Base-by-base conservation (phyloP, 2,329 filamentous ascomycete species). In the Dactylonectria macrodidyma region DNA sequence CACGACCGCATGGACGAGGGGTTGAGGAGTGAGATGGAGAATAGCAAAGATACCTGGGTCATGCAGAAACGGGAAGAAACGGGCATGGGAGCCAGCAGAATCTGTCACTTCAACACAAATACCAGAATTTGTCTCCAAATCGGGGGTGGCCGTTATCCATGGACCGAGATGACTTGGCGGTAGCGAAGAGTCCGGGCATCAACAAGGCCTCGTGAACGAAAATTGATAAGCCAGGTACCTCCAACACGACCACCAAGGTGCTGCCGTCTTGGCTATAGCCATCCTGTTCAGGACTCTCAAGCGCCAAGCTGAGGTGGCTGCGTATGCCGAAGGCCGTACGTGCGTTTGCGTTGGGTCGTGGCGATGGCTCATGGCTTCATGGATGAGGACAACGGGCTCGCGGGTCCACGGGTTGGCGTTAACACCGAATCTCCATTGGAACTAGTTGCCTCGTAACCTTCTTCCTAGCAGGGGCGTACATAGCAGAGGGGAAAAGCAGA, bases 371-470 rank as follows among this genome's bases (percentile, higher is more conserved):
- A 54, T 44, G 47, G 61, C 38, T 46, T 30, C 26, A 4, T 30
- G 26, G 26, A 30, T 30, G 26, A 30, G 26, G 26, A 7, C 26
- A 33, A 46, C 50, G 38, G 38, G 16, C 36, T 58, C 51, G 38
- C 63, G 36, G 60, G 57, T 64, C 47, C 50, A 41, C 57, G 66
- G 56, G 33, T 65, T 62, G 44, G 56, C 22, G 59, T 41, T 24
- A 14, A 33, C 52, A 34, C 58, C 30, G 30, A 58, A 33, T 26
- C 10, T 7, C 59, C 47, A 30, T 55, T 54, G 54, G 52, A 34
- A 41, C n/a, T 33, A 30, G 26, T 30, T 14, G n/a, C 41, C 59
- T 52, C 41, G 36, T 26, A 34, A 47, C 19, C 47, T 30, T 26
- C 10, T 24, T 7, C 30, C 36, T n/a, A 22, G 41, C n/a, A 55